Evolutionary conservation across 805 yeast species (phyloP).

Genomic region (Starmerella stigmatis): DNA sequence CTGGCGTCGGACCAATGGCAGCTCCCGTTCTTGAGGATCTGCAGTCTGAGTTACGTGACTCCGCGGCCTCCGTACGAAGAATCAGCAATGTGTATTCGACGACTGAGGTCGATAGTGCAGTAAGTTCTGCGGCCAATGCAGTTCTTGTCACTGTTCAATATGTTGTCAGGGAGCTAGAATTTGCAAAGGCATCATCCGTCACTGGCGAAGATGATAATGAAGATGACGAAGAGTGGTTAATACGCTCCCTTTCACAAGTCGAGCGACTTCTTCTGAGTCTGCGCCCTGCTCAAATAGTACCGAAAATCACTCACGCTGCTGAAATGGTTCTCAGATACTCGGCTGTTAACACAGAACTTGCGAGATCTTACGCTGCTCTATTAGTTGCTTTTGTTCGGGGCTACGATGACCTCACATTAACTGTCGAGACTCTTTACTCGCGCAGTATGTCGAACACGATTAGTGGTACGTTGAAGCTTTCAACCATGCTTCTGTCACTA

Average conservation of each 20-base stretch:
- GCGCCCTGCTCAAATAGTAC: constrained; percentile 34
- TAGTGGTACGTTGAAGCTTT: constrained; percentile 51
- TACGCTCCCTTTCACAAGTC: constrained; percentile 38
- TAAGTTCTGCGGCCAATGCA: constrained; percentile 46
- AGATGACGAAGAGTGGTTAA: constrained; percentile 63
- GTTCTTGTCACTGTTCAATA: constrained; percentile 62
- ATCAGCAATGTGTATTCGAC: not conserved
- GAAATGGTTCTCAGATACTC: constrained; percentile 26
- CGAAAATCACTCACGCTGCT: constrained; percentile 29
- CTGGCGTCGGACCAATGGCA: not conserved
- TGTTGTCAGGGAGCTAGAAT: constrained; percentile 22
- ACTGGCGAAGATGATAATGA: constrained; percentile 23
- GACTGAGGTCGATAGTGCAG: constrained; percentile 17
- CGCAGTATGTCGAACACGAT: constrained; percentile 44
- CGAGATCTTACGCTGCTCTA: constrained; percentile 33
- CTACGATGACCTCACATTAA: constrained; percentile 42
- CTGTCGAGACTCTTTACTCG: constrained; percentile 38
- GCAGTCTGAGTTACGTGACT: not conserved
- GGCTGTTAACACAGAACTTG: constrained; percentile 30
- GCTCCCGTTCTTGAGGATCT: not conserved
- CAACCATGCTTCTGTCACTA: constrained; percentile 46
- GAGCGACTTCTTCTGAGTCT: constrained; percentile 36
- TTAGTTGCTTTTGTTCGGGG: constrained; percentile 54
- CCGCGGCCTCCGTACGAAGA: not conserved
- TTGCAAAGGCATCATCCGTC: too few species aligned